These are phyloP conservation scores for Linum lewisii DNA, from an alignment of 345 rosid species.

Conservation along the genomic window DNA sequence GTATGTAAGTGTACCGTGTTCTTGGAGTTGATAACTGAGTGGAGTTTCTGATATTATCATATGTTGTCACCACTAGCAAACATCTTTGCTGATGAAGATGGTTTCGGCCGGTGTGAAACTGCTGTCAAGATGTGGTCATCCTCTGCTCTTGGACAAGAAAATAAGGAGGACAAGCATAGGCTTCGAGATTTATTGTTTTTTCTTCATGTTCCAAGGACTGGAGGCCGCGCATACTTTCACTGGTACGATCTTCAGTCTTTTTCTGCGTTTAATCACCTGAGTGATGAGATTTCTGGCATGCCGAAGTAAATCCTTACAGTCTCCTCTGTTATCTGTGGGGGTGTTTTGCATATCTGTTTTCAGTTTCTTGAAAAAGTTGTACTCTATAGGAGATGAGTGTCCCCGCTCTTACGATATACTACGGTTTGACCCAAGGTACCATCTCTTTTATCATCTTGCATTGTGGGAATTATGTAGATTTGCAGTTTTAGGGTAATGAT, in stretches of 20 bases:
- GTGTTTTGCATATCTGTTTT: slow-evolving; percentile 18
- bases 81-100: not conserved
- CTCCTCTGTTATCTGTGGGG: slow-evolving; percentile 1
- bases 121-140: slow-evolving; percentile 61
- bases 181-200: slow-evolving; percentile 75
- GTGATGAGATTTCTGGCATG: not conserved
- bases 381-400: slow-evolving; percentile 56
- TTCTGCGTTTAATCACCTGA: not conserved
- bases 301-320: not conserved
- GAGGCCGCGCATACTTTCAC: slow-evolving; percentile 88
- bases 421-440: slow-evolving; percentile 84
- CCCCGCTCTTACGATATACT: slow-evolving; percentile 93
- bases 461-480: slow-evolving; percentile 1
- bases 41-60: not conserved
- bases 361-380: slow-evolving; percentile 86
- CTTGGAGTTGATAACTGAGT: not conserved
- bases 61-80: not conserved
- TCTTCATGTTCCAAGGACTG: slow-evolving; percentile 93
- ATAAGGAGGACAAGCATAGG: slow-evolving; percentile 44
- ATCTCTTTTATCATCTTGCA: not conserved
- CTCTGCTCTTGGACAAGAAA: slow-evolving; percentile 44
- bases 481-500: not conserved
- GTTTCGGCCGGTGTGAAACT: slow-evolving; percentile 36
- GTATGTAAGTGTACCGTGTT: not conserved
- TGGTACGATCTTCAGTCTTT: slow-evolving; percentile 40